Evolutionary conservation across 257 asterid species (phyloP).

Genomic region (Fraxinus americana): DNA sequence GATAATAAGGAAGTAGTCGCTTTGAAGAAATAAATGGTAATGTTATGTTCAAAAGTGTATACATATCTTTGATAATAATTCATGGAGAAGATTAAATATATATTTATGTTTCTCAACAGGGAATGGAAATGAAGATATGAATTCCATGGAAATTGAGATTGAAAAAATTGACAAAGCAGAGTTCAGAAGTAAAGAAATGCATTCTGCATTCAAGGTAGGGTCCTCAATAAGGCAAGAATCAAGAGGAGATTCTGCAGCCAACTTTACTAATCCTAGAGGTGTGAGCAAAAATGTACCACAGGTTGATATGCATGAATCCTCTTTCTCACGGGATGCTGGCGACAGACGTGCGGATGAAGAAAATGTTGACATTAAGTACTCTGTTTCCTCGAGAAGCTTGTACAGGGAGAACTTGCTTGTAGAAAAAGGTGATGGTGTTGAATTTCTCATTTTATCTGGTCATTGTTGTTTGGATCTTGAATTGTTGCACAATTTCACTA

Average conservation of each 20-base stretch:
- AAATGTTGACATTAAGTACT: neutral
- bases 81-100: neutral
- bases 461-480: neutral
- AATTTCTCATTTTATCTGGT: neutral
- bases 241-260: neutral
- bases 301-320: constrained; percentile 7
- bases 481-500: constrained; percentile 2
- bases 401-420: constrained; percentile 5
- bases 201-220: neutral
- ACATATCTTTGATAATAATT: neutral
- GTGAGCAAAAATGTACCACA: neutral
- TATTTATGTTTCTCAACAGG: neutral
- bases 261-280: constrained; percentile 5
- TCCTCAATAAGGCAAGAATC: constrained; percentile 11
- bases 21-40: neutral
- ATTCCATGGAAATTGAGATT: neutral
- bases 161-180: constrained; percentile 15
- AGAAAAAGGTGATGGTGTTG: constrained; percentile 15
- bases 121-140: neutral
- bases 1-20: neutral
- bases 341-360: neutral
- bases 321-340: constrained; percentile 5
- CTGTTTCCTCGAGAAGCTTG: neutral
- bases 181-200: neutral
- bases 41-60: neutral